phyloP scores from a whole-genome alignment of 805 yeast genomes.

The Pichia insulana region DNA sequence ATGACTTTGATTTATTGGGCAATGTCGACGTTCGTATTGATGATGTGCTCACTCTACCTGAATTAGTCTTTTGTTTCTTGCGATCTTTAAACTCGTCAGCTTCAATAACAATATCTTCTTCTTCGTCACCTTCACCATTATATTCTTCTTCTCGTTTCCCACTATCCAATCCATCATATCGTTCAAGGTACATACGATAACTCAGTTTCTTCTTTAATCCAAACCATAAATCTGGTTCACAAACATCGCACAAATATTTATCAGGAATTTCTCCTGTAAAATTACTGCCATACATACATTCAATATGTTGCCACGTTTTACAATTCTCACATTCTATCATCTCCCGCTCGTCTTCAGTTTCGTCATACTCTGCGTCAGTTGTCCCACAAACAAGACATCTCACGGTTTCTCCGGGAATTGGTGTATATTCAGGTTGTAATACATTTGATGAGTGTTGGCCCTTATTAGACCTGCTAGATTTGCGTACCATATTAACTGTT shows the following conservation, averaged over 20 bases:
- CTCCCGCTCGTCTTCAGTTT: slow-evolving; percentile 39
- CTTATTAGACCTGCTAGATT: not conserved
- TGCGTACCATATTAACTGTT: not conserved
- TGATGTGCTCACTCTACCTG: no score
- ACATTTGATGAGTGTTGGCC: not conserved
- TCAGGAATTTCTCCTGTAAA: slow-evolving; percentile 32
- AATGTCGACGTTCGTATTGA: no score
- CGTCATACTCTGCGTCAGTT: slow-evolving; percentile 48
- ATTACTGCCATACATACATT: slow-evolving; percentile 46
- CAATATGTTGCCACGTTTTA: slow-evolving; percentile 63
- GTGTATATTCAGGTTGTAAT: slow-evolving; percentile 1
- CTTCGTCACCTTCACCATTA: not conserved
- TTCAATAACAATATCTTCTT: not conserved
- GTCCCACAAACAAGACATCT: slow-evolving; percentile 58
- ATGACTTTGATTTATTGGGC: no score
- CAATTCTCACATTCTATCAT: slow-evolving; percentile 55
- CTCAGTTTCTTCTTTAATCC: not conserved
- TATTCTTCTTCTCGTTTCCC: not conserved
- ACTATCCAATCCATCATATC: not conserved
- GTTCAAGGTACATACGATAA: not conserved
- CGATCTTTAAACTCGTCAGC: not conserved
- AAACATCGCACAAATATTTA: slow-evolving; percentile 44
- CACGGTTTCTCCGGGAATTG: slow-evolving; percentile 24
- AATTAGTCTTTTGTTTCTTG: not conserved
- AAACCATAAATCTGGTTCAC: slow-evolving; percentile 31